A percentile compares a stretch with the other conserved stretches of the same genome.
Evolutionary conservation across 176 grass and related monocot genomes (phyloP).

Genomic region (barley (Hordeum vulgare)): DNA sequence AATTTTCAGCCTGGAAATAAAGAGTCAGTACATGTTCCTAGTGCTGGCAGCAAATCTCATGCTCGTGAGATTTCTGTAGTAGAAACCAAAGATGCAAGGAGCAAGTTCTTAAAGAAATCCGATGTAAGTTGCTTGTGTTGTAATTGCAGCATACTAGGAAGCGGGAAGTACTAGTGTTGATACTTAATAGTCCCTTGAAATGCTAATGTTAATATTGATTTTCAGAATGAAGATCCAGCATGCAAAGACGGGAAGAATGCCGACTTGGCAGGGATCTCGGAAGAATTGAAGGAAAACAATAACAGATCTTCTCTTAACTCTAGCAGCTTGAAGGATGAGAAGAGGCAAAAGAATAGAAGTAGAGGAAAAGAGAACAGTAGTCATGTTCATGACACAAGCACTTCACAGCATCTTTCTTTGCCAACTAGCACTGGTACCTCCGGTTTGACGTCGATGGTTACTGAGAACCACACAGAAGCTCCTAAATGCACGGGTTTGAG

Average conservation of each 20-base stretch:
- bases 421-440: neutral
- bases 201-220: neutral
- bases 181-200: neutral
- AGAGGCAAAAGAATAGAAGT: neutral
- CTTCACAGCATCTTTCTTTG: neutral
- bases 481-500: neutral
- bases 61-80: neutral
- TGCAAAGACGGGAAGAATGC: neutral
- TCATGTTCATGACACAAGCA: neutral
- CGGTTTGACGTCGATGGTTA: neutral
- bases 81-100: slow-evolving; percentile 9
- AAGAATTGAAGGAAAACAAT: slow-evolving; percentile 7
- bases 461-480: slow-evolving; percentile 8
- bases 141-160: neutral
- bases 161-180: neutral
- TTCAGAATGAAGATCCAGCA: neutral
- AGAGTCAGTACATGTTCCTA: neutral
- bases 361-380: neutral
- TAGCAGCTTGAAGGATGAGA: slow-evolving; percentile 13
- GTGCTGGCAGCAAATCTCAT: neutral
- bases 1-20: slow-evolving; percentile 21
- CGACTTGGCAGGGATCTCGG: neutral
- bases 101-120: neutral
- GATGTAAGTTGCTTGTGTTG: neutral
- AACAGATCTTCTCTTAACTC: slow-evolving; percentile 9